These are phyloP conservation scores for Xylaria venustula DNA, from an alignment of 495 filamentous ascomycete species.

Conservation along the genomic window DNA sequence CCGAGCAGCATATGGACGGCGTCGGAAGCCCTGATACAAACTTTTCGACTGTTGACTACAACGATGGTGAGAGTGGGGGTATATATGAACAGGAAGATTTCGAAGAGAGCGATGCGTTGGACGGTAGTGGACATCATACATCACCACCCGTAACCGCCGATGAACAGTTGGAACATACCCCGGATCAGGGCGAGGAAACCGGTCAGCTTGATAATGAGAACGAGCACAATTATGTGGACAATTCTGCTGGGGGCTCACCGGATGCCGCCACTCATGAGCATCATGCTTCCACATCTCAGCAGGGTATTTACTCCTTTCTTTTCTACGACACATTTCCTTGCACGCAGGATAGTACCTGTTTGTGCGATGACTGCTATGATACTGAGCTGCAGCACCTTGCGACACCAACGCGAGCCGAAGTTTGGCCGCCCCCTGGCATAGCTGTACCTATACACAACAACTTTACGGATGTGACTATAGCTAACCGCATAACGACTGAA, in stretches of 20 bases:
- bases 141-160: not conserved
- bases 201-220: constrained; percentile 11
- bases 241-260: too few species aligned
- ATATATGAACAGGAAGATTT: constrained; percentile 26
- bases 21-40: constrained; percentile 11
- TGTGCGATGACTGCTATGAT: constrained; percentile 25
- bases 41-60: constrained; percentile 21
- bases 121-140: not conserved
- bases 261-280: constrained; percentile 35
- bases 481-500: constrained; percentile 5
- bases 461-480: not conserved
- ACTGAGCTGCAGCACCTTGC: constrained; percentile 13
- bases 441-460: not conserved
- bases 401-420: constrained; percentile 1
- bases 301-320: constrained; percentile 23
- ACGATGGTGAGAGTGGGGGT: constrained; percentile 51
- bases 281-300: constrained; percentile 20
- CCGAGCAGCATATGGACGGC: constrained; percentile 14
- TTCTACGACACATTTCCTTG: constrained; percentile 1
- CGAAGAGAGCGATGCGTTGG: not conserved
- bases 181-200: not conserved
- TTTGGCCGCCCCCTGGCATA: constrained; percentile 1
- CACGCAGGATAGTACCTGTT: constrained; percentile 6
- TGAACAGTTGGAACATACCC: not conserved
- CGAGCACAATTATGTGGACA: constrained; percentile 23